These are phyloP conservation scores for Isatis tinctoria DNA, from an alignment of 345 rosid species.

Conservation along the genomic window DNA sequence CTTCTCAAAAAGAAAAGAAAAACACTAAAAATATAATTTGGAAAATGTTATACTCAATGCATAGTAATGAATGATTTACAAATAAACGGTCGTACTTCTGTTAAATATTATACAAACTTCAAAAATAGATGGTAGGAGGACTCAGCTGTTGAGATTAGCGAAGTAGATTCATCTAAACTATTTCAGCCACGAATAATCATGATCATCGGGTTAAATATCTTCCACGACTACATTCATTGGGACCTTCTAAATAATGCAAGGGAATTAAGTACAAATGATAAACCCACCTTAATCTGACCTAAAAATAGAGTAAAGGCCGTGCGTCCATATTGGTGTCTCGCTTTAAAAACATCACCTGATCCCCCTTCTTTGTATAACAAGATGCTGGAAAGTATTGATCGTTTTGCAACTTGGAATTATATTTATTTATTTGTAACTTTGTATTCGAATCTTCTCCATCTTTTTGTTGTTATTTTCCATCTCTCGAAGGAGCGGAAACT, in stretches of 20 bases:
- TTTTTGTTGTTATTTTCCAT: not conserved
- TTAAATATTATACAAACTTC: not conserved
- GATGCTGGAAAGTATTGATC: not conserved
- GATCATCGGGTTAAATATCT: not conserved
- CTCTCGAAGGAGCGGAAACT: conserved; percentile 1
- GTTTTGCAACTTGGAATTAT: conserved; percentile 6
- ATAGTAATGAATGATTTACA: not conserved
- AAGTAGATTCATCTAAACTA: not conserved
- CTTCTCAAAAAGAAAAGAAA: not conserved
- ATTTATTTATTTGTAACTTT: not conserved
- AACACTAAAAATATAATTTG: not conserved
- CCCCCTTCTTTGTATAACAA: not conserved
- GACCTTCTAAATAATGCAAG: not conserved
- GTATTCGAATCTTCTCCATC: not conserved
- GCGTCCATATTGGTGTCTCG: not conserved
- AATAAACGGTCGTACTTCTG: not conserved
- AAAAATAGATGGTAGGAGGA: not conserved
- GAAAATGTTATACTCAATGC: not conserved
- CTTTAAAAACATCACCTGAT: not conserved
- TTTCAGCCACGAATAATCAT: not conserved
- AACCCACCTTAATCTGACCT: not conserved
- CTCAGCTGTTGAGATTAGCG: not conserved
- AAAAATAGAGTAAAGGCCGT: not conserved
- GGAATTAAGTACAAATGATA: not conserved
- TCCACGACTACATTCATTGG: not conserved